Base-by-base conservation (phyloP, 1,139 yeast species). In the Zygoascus sp. region DNA sequence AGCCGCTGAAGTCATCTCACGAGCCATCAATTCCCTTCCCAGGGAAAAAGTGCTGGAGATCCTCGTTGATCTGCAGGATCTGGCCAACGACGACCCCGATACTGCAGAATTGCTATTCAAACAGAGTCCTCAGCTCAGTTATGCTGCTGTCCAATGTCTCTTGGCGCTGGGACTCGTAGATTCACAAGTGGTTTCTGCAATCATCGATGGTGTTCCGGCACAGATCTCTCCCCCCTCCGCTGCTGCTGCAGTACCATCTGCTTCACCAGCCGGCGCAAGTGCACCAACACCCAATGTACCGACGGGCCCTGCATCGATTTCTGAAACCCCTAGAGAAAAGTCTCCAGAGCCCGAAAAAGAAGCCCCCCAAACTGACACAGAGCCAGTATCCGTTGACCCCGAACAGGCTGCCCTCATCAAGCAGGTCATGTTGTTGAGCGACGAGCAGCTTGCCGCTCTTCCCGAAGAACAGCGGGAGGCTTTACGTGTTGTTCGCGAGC, bases 91-190 rank as follows among this genome's bases (percentile, higher is more conserved):
- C 32, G 76, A 81, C 52, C 86, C 89, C 0, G 72, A 72, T 9
- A 68, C 81, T 49, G 81, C 86, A 67, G 75, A 72, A 46, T 75
- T 76, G 36, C 66, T 90, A 38, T 68, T 90, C 21, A 76, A 75
- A 39, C 77, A 79, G 55, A 80, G 81, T 50, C 97, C 97, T 0
- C 98, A 92, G 63, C 68, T 90, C 43, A 71, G 88, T 1, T 88
- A 82, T 62, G 94, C 96, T 0, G 69, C 87, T 30, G 92, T 90
- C 5, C 96, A 90, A 59, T 73, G 82, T 2, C 67, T 87, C 50
- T 64, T 89, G 51, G 66, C 81, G 46, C 64, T 79, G 34, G 75
- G 75, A 38, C 60, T 76, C n/a, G 71, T 79, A 7, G 74, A 70
- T 32, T 74, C 79, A 2, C 78, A 75, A 9, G 66, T 72, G 27